These are phyloP conservation scores for Candida jianshihensis DNA, from an alignment of 805 yeast species.

Conservation along the genomic window DNA sequence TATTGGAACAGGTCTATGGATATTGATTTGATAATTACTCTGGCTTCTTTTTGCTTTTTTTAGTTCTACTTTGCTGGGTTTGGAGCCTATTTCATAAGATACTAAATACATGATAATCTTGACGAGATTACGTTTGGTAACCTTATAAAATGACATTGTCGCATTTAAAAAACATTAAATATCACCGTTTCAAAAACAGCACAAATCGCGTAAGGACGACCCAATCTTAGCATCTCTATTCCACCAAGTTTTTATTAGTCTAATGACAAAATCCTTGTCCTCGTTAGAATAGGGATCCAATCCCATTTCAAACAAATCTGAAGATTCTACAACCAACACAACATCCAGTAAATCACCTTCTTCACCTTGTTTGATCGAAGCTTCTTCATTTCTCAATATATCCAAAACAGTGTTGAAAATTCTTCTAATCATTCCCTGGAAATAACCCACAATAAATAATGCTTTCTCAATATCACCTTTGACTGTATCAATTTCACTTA, in stretches of 20 bases:
- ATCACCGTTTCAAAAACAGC: conserved; percentile 21
- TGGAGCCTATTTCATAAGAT: no score
- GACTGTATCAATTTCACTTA: conserved; percentile 12
- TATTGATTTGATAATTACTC: conserved; percentile 21
- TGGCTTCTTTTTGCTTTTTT: background rate
- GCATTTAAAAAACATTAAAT: background rate
- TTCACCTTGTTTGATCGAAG: conserved; percentile 3
- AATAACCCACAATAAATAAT: conserved; percentile 39
- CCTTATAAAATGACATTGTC: background rate
- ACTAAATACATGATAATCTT: no score
- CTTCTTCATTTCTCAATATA: conserved; percentile 27
- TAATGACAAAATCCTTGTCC: conserved; percentile 39
- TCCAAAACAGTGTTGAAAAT: conserved; percentile 33
- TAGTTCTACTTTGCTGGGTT: background rate
- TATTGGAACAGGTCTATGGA: conserved; percentile 34
- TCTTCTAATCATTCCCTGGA: conserved; percentile 41
- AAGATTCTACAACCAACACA: conserved; percentile 28
- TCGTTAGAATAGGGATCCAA: conserved; percentile 43
- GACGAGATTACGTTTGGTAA: no score
- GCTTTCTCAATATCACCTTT: conserved; percentile 20
- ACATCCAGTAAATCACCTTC: conserved; percentile 8
- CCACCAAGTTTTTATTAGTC: conserved; percentile 42
- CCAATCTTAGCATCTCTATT: conserved; percentile 35
- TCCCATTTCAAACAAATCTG: conserved; percentile 51
- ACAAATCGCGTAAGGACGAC: conserved; percentile 26